Percentiles rank a stretch among this genome's conserved stretches.
Conservation (phyloP, 805 yeast genomes). For the Aciculoconidium aculeatum region DNA sequence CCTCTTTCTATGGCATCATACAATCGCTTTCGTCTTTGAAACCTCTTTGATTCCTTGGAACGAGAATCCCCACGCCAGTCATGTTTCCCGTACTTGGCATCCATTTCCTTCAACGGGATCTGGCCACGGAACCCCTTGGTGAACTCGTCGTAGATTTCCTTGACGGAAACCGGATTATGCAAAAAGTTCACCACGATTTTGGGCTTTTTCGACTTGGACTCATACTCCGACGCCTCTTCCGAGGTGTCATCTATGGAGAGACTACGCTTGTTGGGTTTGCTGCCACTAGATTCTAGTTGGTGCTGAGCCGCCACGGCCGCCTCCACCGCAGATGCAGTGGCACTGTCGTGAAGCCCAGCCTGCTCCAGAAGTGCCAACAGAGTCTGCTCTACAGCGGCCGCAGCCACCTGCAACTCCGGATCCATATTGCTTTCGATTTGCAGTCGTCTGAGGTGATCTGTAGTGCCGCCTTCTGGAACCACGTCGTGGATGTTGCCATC, state of each 20-base stretch:
- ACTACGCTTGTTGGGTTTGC: constrained; percentile 6
- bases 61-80: constrained; percentile 44
- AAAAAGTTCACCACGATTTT: constrained; percentile 34
- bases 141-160: constrained; percentile 41
- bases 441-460: constrained; percentile 7
- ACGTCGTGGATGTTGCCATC: constrained; percentile 25
- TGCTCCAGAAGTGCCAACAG: too few species aligned
- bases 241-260: constrained; percentile 5
- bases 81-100: constrained; percentile 37
- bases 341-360: constrained; percentile 8
- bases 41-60: constrained; percentile 39
- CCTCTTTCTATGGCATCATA: constrained; percentile 41
- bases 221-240: constrained; percentile 6
- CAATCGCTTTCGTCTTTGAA: constrained; percentile 37
- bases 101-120: constrained; percentile 37
- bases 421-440: constrained; percentile 34
- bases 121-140: constrained; percentile 41
- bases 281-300: constrained; percentile 2
- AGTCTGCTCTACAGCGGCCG: constrained; percentile 30
- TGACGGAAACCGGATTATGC: constrained; percentile 40
- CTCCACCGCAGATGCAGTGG: constrained; percentile 8
- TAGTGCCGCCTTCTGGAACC: constrained; percentile 17
- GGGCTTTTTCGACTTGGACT: constrained; percentile 24
- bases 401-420: constrained; percentile 37
- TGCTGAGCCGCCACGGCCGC: constrained; percentile 7